Evolutionary conservation across 2,329 filamentous ascomycete species (phyloP).

Genomic region (Claviceps fusiformis): DNA sequence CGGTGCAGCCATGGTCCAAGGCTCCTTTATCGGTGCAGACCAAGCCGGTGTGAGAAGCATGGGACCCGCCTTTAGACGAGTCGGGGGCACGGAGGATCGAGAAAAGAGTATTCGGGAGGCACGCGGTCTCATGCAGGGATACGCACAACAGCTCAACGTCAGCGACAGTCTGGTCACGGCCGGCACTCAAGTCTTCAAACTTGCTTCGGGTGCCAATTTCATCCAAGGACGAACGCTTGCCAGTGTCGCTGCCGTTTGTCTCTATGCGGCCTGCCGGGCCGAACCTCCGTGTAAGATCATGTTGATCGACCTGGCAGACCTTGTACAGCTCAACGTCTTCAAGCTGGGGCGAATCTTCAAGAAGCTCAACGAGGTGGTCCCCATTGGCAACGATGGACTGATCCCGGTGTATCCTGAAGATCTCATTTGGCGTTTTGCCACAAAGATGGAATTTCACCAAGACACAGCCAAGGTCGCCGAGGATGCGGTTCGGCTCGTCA

Average conservation of each 20-base stretch:
- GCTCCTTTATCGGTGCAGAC: conserved; percentile 73
- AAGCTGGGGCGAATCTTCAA: conserved; percentile 85
- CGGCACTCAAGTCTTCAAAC: conserved; percentile 61
- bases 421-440: conserved; percentile 80
- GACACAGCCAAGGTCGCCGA: conserved; percentile 73
- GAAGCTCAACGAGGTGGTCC: conserved; percentile 58
- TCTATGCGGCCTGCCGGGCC: conserved; percentile 78
- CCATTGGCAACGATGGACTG: conserved; percentile 51
- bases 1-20: conserved; percentile 81
- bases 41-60: conserved; percentile 64
- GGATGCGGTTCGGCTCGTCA: conserved; percentile 75
- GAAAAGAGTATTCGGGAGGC: conserved; percentile 48
- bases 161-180: conserved; percentile 49
- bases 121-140: conserved; percentile 45
- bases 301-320: conserved; percentile 90
- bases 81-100: conserved; percentile 43
- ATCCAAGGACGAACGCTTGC: conserved; percentile 75
- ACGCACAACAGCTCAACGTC: conserved; percentile 45
- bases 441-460: conserved; percentile 79
- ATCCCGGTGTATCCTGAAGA: conserved; percentile 73
- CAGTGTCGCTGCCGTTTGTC: conserved; percentile 76
- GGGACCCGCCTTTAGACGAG: conserved; percentile 47
- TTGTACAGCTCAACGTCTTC: conserved; percentile 76
- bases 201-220: conserved; percentile 62
- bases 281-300: conserved; percentile 71